Percentiles rank a stretch among this genome's conserved stretches.
phyloP scores from a whole-genome alignment of 2,329 filamentous ascomycete species.

The Aureobasidium musti region DNA sequence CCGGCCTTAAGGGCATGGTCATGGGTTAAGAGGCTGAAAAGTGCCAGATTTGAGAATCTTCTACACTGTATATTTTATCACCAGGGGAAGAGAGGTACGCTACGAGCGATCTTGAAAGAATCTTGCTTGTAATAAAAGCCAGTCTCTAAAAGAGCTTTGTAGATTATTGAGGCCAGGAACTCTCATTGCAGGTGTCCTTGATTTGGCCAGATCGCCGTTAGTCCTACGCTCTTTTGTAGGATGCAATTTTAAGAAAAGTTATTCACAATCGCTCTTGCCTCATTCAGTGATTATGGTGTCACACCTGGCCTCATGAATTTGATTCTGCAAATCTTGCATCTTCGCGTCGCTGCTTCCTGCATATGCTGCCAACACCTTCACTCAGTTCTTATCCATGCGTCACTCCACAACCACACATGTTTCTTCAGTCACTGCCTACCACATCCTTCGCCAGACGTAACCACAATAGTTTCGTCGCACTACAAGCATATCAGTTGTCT shows the following conservation, averaged over 20 bases:
- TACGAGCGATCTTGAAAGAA: conserved; percentile 22
- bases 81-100: conserved; percentile 17
- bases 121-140: conserved; percentile 25
- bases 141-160: conserved; percentile 26
- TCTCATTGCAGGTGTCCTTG: background rate
- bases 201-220: conserved; percentile 22
- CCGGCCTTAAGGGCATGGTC: conserved; percentile 70
- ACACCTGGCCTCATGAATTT: too few species aligned
- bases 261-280: conserved; percentile 3
- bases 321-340: too few species aligned
- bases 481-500: background rate
- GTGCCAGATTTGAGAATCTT: conserved; percentile 26
- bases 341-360: background rate
- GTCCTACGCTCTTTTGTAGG: conserved; percentile 28
- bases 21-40: conserved; percentile 46
- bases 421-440: background rate
- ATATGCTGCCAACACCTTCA: background rate
- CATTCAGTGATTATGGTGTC: background rate
- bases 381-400: background rate
- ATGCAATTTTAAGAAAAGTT: conserved; percentile 25
- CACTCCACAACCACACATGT: background rate
- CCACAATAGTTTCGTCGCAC: background rate
- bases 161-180: conserved; percentile 25
- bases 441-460: too few species aligned
- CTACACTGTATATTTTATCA: conserved; percentile 28